Conservation (phyloP, 805 yeast genomes). For the Scheffersomyces stipitis region DNA sequence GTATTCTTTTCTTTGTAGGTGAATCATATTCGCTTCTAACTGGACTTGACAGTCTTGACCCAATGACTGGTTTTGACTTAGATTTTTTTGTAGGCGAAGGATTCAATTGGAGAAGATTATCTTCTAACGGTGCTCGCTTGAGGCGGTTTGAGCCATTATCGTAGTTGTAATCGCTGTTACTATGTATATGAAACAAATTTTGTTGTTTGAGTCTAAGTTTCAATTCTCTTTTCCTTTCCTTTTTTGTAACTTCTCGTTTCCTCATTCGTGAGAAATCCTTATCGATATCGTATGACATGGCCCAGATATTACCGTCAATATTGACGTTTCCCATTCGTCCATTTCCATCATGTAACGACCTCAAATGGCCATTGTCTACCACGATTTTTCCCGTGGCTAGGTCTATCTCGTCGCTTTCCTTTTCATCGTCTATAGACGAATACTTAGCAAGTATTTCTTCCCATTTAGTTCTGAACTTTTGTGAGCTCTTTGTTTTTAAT, state of each 20-base stretch:
- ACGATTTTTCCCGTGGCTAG: slow-evolving; percentile 60
- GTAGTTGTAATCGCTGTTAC: no score
- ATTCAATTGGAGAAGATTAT: slow-evolving; percentile 24
- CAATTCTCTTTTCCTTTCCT: slow-evolving; percentile 8
- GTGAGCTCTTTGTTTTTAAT: slow-evolving; percentile 29
- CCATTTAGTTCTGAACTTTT: slow-evolving; percentile 43
- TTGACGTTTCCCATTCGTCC: slow-evolving; percentile 8
- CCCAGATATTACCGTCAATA: slow-evolving; percentile 37
- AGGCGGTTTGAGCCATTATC: no score
- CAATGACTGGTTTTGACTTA: not conserved
- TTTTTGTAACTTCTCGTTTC: slow-evolving; percentile 5
- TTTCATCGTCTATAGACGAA: slow-evolving; percentile 43
- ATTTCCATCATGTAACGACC: slow-evolving; percentile 34
- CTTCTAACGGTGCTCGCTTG: slow-evolving; percentile 8
- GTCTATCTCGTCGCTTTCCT: slow-evolving; percentile 67
- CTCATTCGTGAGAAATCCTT: slow-evolving; percentile 12
- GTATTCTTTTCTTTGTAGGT: not conserved
- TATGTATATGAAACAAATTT: slow-evolving; percentile 10
- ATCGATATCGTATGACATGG: slow-evolving; percentile 30
- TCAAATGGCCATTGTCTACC: slow-evolving; percentile 68
- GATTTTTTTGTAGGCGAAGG: slow-evolving; percentile 31
- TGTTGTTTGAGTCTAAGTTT: slow-evolving; percentile 17
- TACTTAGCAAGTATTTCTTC: slow-evolving; percentile 52
- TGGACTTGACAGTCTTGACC: not conserved
- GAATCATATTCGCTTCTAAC: slow-evolving; percentile 2